A percentile compares a stretch with the other conserved stretches of the same genome.
Evolutionary conservation across 495 filamentous ascomycete genomes (phyloP).

Genomic region (Hamigera avellanea): DNA sequence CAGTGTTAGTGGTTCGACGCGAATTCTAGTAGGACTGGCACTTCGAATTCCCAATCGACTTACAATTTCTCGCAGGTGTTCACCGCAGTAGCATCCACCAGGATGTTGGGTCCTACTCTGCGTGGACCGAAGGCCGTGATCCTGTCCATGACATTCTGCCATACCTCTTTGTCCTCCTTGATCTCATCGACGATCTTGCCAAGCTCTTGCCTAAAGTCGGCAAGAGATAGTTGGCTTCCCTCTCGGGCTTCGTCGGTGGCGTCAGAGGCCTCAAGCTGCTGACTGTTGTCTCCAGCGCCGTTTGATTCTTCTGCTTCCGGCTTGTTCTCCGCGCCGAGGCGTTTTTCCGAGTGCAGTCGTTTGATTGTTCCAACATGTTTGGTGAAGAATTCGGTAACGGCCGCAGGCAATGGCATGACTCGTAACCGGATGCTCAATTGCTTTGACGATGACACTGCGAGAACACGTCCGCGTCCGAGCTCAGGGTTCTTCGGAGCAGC

Average conservation of each 20-base stretch:
- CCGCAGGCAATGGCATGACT: slow-evolving; percentile 66
- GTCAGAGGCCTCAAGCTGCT: slow-evolving; percentile 19
- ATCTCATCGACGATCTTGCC: slow-evolving; percentile 49
- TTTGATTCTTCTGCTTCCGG: slow-evolving; percentile 21
- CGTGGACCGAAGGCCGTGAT: slow-evolving; percentile 84
- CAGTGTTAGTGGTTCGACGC: too few relatives aligned
- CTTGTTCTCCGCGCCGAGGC: slow-evolving; percentile 29
- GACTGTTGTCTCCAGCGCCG: slow-evolving; percentile 15
- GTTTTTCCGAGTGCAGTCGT: slow-evolving; percentile 59
- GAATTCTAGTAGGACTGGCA: too few relatives aligned
- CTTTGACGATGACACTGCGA: slow-evolving; percentile 68
- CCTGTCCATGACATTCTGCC: slow-evolving; percentile 65
- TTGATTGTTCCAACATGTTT: slow-evolving; percentile 73
- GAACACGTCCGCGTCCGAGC: slow-evolving; percentile 72
- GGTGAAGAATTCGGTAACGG: slow-evolving; percentile 74
- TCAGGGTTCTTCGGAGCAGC: slow-evolving; percentile 75
- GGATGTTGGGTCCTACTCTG: slow-evolving; percentile 75
- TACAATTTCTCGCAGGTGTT: slow-evolving; percentile 67
- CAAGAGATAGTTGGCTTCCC: slow-evolving; percentile 45
- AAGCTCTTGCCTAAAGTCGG: slow-evolving; percentile 68
- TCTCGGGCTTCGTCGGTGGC: slow-evolving; percentile 40
- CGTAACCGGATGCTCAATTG: slow-evolving; percentile 68
- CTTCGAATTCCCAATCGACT: slow-evolving; percentile 12
- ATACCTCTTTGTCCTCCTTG: slow-evolving; percentile 56
- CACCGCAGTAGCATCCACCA: slow-evolving; percentile 72